phyloP scores from a whole-genome alignment of 306 rosid genomes.

The Canavalia gladiata region DNA sequence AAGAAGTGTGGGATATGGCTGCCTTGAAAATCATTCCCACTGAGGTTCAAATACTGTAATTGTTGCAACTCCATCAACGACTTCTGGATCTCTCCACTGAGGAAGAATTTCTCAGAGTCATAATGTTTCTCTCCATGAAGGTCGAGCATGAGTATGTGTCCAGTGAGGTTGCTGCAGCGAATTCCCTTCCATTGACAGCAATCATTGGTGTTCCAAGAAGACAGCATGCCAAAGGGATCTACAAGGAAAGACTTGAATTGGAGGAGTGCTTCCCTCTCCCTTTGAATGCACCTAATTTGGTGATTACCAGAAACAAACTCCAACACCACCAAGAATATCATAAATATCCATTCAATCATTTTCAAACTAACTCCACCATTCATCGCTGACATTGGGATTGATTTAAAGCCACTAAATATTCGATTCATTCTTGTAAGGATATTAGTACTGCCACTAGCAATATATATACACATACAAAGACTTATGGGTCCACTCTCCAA shows the following conservation, averaged over 20 bases:
- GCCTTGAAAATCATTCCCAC: too few species aligned
- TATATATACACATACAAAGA: too few species aligned
- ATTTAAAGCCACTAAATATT: too few species aligned
- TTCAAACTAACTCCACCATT: too few species aligned
- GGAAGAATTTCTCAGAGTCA: too few species aligned
- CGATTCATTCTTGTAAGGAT: too few species aligned
- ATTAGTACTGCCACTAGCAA: too few species aligned
- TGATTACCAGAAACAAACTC: neutral
- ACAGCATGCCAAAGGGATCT: neutral
- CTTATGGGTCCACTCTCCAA: too few species aligned
- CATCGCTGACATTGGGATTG: too few species aligned
- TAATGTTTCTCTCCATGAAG: too few species aligned
- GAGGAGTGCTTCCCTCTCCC: slow-evolving; percentile 32
- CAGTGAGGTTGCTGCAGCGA: slow-evolving; percentile 38
- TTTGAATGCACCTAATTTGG: neutral
- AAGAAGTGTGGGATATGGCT: too few species aligned
- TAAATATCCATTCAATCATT: neutral
- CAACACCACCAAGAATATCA: neutral
- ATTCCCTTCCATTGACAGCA: slow-evolving; percentile 47
- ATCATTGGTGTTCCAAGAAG: slow-evolving; percentile 36
- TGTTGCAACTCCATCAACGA: slow-evolving; percentile 1
- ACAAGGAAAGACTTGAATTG: slow-evolving; percentile 26
- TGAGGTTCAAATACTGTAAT: too few species aligned
- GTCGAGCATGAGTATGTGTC: neutral
- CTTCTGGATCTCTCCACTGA: neutral